Percentiles rank a stretch among this genome's conserved stretches.
phyloP scores from a whole-genome alignment of 176 grass and related monocot species.

The Bromus sterilis region DNA sequence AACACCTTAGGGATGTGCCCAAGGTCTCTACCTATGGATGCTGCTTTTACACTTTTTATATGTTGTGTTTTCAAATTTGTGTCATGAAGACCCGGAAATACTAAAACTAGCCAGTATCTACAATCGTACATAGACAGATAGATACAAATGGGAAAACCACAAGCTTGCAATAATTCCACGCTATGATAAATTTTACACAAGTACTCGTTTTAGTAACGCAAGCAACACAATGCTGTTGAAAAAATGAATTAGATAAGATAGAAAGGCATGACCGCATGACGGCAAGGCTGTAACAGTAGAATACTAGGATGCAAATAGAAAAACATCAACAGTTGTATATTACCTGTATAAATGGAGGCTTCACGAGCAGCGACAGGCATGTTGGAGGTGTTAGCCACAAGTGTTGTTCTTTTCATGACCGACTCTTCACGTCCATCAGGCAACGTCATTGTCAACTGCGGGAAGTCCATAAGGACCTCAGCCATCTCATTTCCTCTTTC shows the following conservation, averaged over 20 bases:
- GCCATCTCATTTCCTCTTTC: constrained; percentile 96
- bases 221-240: neutral
- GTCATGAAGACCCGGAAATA: neutral
- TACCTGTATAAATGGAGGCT: constrained; percentile 91
- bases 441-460: constrained; percentile 75
- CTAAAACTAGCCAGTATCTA: neutral
- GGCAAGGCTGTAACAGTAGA: neutral
- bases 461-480: constrained; percentile 90
- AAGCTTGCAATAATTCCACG: neutral
- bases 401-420: constrained; percentile 83
- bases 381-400: constrained; percentile 89
- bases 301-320: neutral
- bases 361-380: constrained; percentile 94
- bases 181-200: neutral
- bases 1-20: neutral
- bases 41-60: neutral
- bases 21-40: neutral
- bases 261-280: neutral
- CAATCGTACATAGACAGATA: neutral
- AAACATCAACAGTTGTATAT: neutral
- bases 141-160: neutral
- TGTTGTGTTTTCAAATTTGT: neutral
- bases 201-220: neutral
- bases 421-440: constrained; percentile 91
- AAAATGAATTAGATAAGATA: neutral